Percentiles rank a stretch among this genome's conserved stretches.
These are phyloP conservation scores for Dimocarpus longan DNA, from an alignment of 345 rosid genomes.

Conservation along the genomic window DNA sequence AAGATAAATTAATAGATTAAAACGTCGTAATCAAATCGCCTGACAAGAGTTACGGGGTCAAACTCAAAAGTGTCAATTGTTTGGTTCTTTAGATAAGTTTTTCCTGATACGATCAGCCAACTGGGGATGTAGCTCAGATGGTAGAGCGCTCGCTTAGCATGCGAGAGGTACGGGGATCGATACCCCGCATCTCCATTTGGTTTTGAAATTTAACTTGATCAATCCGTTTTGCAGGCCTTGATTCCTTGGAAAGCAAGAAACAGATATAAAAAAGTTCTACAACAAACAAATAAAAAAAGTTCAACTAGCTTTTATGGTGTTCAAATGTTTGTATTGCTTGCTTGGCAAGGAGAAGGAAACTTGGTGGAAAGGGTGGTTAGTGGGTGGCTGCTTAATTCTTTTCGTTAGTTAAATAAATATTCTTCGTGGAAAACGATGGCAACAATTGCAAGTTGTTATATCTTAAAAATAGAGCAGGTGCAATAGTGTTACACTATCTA, in stretches of 20 bases:
- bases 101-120: too few species aligned
- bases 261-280: too few species aligned
- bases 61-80: neutral
- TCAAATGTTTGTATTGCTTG: neutral
- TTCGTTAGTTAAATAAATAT: neutral
- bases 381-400: neutral
- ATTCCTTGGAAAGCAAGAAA: neutral
- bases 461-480: neutral
- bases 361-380: neutral
- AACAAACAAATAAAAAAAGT: too few species aligned
- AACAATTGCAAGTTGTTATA: slow-evolving; percentile 1
- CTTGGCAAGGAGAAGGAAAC: slow-evolving; percentile 2
- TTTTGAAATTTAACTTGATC: neutral
- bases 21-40: neutral
- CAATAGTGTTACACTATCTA: neutral
- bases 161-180: slow-evolving; percentile 87
- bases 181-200: slow-evolving; percentile 72
- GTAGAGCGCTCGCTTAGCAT: slow-evolving; percentile 89
- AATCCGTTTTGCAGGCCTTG: neutral
- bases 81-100: too few species aligned
- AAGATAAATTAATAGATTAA: neutral
- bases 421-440: neutral
- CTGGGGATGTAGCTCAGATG: slow-evolving; percentile 81
- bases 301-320: neutral
- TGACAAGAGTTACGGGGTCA: neutral